A percentile compares a stretch with the other conserved stretches of the same genome.
phyloP scores from a whole-genome alignment of 2,329 filamentous ascomycete genomes.

The Fusarium sp. region DNA sequence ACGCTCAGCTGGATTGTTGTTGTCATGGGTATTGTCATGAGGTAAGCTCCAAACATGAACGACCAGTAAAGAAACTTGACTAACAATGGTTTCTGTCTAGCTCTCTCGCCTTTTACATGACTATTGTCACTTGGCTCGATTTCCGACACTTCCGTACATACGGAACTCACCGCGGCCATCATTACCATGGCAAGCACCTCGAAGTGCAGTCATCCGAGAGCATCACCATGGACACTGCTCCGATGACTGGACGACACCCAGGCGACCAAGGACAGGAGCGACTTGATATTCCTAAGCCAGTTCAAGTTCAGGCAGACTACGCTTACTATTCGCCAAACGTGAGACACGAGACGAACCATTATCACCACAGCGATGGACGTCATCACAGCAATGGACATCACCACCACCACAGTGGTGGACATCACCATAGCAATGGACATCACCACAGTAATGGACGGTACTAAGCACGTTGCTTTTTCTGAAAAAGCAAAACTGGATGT shows the following conservation, averaged over 20 bases:
- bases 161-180: background rate
- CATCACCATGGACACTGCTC: background rate
- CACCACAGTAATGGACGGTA: background rate
- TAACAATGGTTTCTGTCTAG: background rate
- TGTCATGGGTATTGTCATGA: background rate
- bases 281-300: background rate
- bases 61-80: background rate
- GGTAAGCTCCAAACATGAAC: background rate
- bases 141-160: background rate
- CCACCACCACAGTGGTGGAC: too few relatives aligned
- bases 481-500: background rate
- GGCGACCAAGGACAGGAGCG: background rate
- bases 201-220: background rate
- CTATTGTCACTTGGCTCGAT: background rate
- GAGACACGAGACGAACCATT: background rate
- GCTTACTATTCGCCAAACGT: background rate
- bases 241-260: background rate
- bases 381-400: too few relatives aligned
- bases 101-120: background rate
- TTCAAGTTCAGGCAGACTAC: background rate
- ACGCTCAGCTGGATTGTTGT: conserved; percentile 5
- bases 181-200: background rate
- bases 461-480: background rate
- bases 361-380: background rate
- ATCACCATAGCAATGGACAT: background rate